Evolutionary conservation across 148 eudicot genomes (phyloP).

Genomic region (Arbutus unedo): DNA sequence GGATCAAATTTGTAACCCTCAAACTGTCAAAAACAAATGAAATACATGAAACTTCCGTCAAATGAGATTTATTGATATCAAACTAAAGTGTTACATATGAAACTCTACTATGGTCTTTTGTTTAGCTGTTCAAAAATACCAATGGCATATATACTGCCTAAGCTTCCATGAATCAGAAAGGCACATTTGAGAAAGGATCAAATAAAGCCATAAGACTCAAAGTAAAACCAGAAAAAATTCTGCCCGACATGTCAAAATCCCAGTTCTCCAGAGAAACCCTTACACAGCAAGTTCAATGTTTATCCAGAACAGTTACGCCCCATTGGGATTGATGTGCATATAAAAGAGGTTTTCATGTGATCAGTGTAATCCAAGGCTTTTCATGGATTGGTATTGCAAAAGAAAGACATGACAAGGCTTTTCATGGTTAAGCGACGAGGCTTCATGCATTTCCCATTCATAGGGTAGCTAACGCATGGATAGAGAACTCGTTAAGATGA

Average conservation of each 20-base stretch:
- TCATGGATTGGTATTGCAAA: not conserved
- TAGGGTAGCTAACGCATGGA: slow-evolving; percentile 1
- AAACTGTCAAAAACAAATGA: slow-evolving; percentile 30
- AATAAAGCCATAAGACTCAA: not conserved
- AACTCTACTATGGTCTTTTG: not conserved
- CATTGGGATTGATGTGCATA: too few species aligned
- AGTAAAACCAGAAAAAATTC: not conserved
- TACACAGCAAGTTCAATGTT: not conserved
- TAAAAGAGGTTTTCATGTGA: too few species aligned
- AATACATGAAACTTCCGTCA: not conserved
- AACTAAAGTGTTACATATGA: not conserved
- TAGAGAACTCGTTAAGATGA: not conserved
- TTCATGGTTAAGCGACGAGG: not conserved
- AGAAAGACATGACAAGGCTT: not conserved
- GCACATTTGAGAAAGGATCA: not conserved
- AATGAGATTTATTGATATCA: not conserved
- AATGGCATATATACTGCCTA: not conserved
- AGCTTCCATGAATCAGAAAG: not conserved
- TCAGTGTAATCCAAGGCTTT: not conserved
- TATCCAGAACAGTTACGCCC: not conserved
- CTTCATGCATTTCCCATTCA: not conserved
- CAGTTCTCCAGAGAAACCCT: not conserved
- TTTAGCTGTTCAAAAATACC: too few species aligned
- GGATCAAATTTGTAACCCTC: slow-evolving; percentile 94
- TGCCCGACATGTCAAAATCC: not conserved